Percentiles rank a stretch among this genome's conserved stretches.
phyloP scores from a whole-genome alignment of 2,329 filamentous ascomycete genomes.

The Trichoderma sp. region DNA sequence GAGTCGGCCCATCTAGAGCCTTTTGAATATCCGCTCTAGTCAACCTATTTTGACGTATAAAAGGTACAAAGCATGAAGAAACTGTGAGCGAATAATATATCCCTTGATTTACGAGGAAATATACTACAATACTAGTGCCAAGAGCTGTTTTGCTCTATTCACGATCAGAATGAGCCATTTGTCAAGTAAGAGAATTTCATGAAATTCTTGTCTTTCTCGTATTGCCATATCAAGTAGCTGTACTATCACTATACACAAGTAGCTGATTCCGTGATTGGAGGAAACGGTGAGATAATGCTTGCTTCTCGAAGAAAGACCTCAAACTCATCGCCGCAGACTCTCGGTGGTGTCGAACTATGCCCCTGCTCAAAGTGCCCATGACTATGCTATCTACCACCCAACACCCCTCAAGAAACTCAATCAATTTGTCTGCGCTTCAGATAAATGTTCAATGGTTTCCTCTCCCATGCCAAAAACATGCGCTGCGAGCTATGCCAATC shows the following conservation, averaged over 20 bases:
- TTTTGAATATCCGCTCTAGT: not conserved
- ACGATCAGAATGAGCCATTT: no score
- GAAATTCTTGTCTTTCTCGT: no score
- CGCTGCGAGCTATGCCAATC: conserved; percentile 25
- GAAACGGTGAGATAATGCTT: no score
- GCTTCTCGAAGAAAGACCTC: no score
- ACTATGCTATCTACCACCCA: no score
- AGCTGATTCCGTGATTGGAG: no score
- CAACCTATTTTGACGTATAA: not conserved
- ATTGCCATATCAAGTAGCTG: no score
- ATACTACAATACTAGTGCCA: no score
- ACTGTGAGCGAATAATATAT: not conserved
- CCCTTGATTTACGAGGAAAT: not conserved
- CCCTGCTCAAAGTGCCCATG: no score
- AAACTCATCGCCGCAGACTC: not conserved
- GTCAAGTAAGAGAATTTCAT: no score
- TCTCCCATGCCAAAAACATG: conserved; percentile 24
- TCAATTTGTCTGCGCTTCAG: not conserved
- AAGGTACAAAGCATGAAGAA: not conserved
- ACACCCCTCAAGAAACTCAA: not conserved
- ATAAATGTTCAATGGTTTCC: conserved; percentile 20
- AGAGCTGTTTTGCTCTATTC: not conserved
- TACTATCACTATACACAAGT: no score
- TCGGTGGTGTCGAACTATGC: not conserved
- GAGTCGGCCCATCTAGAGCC: not conserved